A percentile compares a stretch with the other conserved stretches of the same genome.
Evolutionary conservation across 208 protist species (phyloP).

Genomic region (Leishmania tropica): DNA sequence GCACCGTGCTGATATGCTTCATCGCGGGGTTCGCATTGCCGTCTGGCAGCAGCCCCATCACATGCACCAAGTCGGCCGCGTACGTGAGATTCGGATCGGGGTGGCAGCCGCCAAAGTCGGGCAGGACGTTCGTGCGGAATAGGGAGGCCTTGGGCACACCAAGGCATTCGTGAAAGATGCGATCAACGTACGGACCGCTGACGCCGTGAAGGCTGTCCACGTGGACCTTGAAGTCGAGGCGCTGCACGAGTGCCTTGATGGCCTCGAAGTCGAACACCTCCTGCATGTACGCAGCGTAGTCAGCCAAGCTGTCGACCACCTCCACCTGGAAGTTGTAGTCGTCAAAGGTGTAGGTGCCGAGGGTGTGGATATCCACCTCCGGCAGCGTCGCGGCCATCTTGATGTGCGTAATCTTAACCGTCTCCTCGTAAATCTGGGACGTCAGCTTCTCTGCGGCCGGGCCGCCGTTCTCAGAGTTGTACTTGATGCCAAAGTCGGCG

Average conservation of each 20-base stretch:
- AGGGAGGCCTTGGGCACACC: constrained; percentile 66
- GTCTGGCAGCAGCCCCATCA: constrained; percentile 83
- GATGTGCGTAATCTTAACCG: constrained; percentile 72
- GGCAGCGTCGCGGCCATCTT: constrained; percentile 54
- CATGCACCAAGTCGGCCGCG: constrained; percentile 92
- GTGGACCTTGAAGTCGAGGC: constrained; percentile 86
- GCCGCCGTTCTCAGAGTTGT: constrained; percentile 97
- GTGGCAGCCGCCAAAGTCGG: constrained; percentile 96
- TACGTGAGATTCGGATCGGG: constrained; percentile 99
- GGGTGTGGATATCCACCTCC: constrained; percentile 61
- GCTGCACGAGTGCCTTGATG: constrained; percentile 73
- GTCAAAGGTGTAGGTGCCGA: constrained; percentile 55
- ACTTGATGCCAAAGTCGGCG: constrained; percentile 99
- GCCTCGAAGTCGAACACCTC: constrained; percentile 94
- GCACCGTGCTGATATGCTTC: constrained; percentile 27
- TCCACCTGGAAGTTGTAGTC: constrained; percentile 68
- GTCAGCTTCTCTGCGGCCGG: constrained; percentile 96
- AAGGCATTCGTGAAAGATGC: constrained; percentile 93
- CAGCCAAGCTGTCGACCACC: constrained; percentile 92
- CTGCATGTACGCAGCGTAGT: constrained; percentile 93
- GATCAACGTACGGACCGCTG: constrained; percentile 93
- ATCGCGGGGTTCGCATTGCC: constrained; percentile 38
- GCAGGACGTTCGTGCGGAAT: constrained; percentile 58
- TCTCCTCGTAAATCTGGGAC: constrained; percentile 92
- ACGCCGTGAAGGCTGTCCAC: constrained; percentile 96